Percentiles rank a stretch among this genome's conserved stretches.
These are phyloP conservation scores for Eucalyptus tenuipes DNA, from an alignment of 345 rosid species.

Conservation along the genomic window DNA sequence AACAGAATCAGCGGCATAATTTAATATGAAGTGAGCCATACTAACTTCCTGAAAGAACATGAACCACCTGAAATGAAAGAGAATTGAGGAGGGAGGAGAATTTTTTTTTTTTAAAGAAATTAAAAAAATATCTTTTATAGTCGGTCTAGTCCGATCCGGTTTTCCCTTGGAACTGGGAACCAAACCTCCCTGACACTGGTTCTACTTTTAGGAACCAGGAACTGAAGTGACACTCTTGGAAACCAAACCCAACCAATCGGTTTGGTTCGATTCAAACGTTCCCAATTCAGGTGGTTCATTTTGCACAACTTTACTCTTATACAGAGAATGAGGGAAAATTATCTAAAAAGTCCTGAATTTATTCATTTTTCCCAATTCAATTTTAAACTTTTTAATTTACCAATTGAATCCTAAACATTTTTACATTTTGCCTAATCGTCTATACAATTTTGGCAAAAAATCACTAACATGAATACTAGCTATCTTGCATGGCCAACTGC, in stretches of 20 bases:
- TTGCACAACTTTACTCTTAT: too few relatives aligned
- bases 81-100: not conserved
- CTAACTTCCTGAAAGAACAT: conserved; percentile 65
- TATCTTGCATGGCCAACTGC: rapidly evolving
- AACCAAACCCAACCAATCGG: rapidly evolving
- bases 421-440: too few relatives aligned
- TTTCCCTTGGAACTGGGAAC: rapidly evolving
- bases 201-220: too few relatives aligned
- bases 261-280: rapidly evolving
- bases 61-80: conserved; percentile 32
- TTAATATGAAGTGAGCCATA: conserved; percentile 65
- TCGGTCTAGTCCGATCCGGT: rapidly evolving
- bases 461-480: too few relatives aligned
- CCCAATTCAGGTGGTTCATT: rapidly evolving
- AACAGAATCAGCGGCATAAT: conserved; percentile 60
- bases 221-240: rapidly evolving
- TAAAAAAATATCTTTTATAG: rapidly evolving
- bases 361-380: rapidly evolving
- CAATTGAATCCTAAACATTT: too few relatives aligned
- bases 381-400: too few relatives aligned
- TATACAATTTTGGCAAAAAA: too few relatives aligned
- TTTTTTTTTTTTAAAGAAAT: too few relatives aligned
- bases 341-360: rapidly evolving
- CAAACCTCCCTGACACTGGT: rapidly evolving
- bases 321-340: too few relatives aligned